A percentile compares a stretch with the other conserved stretches of the same genome.
These are phyloP conservation scores for Solanum neorickii DNA, from an alignment of 257 asterid species.

Conservation along the genomic window DNA sequence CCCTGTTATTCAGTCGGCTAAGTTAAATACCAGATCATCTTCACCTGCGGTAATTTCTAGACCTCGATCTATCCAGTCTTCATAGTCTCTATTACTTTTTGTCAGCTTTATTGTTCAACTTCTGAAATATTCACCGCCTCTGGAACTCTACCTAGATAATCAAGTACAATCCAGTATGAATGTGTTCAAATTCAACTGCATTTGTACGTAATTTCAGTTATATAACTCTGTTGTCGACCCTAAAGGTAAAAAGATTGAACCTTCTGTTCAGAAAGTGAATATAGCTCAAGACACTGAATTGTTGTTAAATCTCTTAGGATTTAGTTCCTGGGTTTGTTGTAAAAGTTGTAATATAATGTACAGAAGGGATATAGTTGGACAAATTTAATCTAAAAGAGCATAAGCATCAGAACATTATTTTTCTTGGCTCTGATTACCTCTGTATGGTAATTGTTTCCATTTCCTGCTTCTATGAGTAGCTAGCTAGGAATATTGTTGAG, in stretches of 20 bases:
- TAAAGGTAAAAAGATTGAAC: not conserved
- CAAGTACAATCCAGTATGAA: not conserved
- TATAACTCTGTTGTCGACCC: not conserved
- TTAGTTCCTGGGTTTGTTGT: not conserved
- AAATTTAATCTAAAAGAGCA: not conserved
- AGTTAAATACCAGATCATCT: slow-evolving; percentile 61
- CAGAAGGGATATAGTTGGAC: not conserved
- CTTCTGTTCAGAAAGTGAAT: not conserved
- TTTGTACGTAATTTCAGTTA: not conserved
- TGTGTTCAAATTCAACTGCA: not conserved
- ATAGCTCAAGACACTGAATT: slow-evolving; percentile 1
- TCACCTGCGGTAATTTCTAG: slow-evolving; percentile 63
- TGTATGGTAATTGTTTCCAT: not conserved
- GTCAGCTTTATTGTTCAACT: not conserved
- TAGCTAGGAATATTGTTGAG: slow-evolving; percentile 39
- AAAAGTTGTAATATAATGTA: not conserved
- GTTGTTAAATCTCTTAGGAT: not conserved
- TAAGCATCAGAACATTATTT: not conserved
- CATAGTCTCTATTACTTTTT: not conserved
- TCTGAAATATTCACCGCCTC: not conserved
- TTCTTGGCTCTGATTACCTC: not conserved
- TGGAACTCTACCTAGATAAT: not conserved
- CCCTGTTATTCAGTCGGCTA: slow-evolving; percentile 34
- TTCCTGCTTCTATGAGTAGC: slow-evolving; percentile 25
- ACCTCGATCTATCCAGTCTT: not conserved